Conservation (phyloP, 2,329 filamentous ascomycete genomes). For the Beauveria sp. region DNA sequence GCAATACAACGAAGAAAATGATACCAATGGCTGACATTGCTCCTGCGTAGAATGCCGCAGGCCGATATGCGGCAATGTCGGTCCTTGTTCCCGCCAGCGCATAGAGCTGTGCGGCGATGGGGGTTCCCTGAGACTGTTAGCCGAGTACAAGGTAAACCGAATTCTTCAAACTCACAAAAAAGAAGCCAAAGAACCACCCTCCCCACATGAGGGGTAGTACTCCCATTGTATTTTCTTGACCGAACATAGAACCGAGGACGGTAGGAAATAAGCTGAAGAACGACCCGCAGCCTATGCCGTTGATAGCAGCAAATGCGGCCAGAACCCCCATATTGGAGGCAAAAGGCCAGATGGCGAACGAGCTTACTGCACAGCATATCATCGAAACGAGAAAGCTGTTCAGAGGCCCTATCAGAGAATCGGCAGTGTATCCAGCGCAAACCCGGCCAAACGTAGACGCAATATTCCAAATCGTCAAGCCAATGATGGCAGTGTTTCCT, state of each 20-base stretch:
- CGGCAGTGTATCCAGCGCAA: constrained; percentile 19
- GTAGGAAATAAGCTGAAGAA: constrained; percentile 22
- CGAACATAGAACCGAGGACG: constrained; percentile 17
- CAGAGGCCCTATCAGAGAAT: constrained; percentile 19
- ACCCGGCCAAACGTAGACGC: constrained; percentile 21
- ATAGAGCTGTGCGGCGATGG: constrained; percentile 21
- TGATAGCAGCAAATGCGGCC: constrained; percentile 19
- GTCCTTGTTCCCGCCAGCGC: constrained; percentile 15
- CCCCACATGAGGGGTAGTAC: constrained; percentile 22
- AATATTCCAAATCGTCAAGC: constrained; percentile 21
- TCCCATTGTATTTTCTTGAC: constrained; percentile 18
- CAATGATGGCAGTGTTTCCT: constrained; percentile 15
- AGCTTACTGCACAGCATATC: constrained; percentile 19
- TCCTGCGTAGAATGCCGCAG: constrained; percentile 22
- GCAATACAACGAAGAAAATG: constrained; percentile 11
- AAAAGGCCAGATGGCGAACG: constrained; percentile 20
- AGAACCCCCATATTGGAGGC: constrained; percentile 18
- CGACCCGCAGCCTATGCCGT: constrained; percentile 21
- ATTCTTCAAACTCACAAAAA: constrained; percentile 16
- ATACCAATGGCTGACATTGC: constrained; percentile 18
- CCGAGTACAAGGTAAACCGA: fast-evolving
- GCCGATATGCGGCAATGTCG: constrained; percentile 17
- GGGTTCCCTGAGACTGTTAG: constrained; percentile 18
- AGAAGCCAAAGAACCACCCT: constrained; percentile 22
- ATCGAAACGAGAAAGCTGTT: constrained; percentile 21